These are phyloP conservation scores for Penicillium maclennaniae DNA, from an alignment of 495 filamentous ascomycete genomes.

Conservation along the genomic window DNA sequence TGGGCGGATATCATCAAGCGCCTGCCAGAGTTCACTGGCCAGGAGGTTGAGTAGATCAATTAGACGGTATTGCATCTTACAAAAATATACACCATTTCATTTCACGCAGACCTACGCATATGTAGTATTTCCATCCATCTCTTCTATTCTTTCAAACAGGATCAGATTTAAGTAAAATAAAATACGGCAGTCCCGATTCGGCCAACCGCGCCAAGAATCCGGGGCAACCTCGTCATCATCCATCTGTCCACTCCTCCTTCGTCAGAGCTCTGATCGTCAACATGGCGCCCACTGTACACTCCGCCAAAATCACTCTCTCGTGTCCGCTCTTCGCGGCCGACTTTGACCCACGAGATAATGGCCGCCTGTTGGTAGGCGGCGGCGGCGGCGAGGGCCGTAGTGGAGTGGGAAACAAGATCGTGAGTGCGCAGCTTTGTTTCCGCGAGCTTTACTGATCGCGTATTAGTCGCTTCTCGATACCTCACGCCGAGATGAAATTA, in stretches of 20 bases:
- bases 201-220: constrained; percentile 33
- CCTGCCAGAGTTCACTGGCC: constrained; percentile 64
- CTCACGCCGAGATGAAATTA: constrained; percentile 56
- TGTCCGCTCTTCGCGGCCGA: constrained; percentile 90
- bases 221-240: constrained; percentile 24
- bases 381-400: constrained; percentile 82
- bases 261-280: constrained; percentile 9
- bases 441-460: constrained; percentile 1
- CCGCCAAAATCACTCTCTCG: constrained; percentile 65
- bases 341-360: constrained; percentile 77
- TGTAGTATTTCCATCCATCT: too few species aligned
- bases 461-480: constrained; percentile 66
- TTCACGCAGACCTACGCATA: background rate
- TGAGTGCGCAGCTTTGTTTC: constrained; percentile 32
- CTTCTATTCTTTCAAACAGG: too few species aligned
- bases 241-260: constrained; percentile 23
- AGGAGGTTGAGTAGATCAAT: constrained; percentile 55
- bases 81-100: constrained; percentile 23
- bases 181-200: constrained; percentile 15
- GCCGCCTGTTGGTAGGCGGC: constrained; percentile 77
- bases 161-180: too few species aligned
- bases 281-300: constrained; percentile 53
- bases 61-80: background rate
- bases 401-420: constrained; percentile 90
- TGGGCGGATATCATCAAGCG: constrained; percentile 60